phyloP scores from a whole-genome alignment of 2,329 filamentous ascomycete genomes.

The Fusarium heterosporum region DNA sequence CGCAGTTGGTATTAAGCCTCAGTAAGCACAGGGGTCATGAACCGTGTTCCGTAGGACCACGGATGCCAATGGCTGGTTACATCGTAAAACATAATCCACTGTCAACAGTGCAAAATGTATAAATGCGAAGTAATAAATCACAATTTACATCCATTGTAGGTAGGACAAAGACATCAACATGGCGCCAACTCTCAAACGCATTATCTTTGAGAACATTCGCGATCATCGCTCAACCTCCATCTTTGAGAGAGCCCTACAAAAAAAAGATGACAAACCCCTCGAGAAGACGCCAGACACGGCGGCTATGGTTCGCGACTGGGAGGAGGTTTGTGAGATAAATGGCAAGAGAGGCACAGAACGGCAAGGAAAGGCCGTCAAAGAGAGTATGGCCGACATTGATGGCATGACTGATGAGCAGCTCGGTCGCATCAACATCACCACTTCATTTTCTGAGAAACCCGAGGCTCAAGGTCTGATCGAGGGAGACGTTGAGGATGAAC shows the following conservation, averaged over 20 bases:
- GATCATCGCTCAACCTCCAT: slow-evolving; percentile 9
- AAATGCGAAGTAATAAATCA: background rate
- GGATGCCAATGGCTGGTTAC: background rate
- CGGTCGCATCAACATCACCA: slow-evolving; percentile 1
- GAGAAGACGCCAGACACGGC: background rate
- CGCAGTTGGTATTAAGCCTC: background rate
- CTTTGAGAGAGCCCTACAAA: background rate
- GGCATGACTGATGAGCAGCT: slow-evolving; percentile 17
- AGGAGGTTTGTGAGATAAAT: background rate
- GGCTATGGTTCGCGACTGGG: slow-evolving; percentile 17
- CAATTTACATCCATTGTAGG: background rate
- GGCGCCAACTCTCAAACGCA: slow-evolving; percentile 9
- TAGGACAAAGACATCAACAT: background rate
- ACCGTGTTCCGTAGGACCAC: background rate
- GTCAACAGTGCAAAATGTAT: too few species aligned
- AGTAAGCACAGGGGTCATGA: background rate
- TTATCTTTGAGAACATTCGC: slow-evolving; percentile 9
- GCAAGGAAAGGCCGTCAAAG: background rate
- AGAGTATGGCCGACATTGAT: background rate
- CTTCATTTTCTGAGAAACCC: background rate
- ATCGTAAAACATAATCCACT: background rate
- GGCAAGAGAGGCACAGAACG: background rate
- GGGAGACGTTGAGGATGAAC: background rate
- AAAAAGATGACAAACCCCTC: background rate
- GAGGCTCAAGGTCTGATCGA: background rate